phyloP scores from a whole-genome alignment of 164 flowering plant species.

The Paratinospora sagittata region DNA sequence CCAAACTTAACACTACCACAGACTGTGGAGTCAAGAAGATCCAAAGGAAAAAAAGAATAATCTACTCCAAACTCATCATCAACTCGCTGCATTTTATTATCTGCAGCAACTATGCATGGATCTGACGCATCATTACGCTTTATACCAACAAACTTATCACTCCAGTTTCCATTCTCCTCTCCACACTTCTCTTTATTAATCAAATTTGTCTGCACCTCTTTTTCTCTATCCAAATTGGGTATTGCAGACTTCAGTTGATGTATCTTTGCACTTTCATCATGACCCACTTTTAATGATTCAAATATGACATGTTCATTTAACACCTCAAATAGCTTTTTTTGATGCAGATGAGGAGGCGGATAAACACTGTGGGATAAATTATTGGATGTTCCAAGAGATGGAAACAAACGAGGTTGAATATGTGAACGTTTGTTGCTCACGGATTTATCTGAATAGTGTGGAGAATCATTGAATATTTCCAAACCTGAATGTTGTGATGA shows the following conservation, averaged over 20 bases:
- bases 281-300: constrained; percentile 12
- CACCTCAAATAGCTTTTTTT: constrained; percentile 21
- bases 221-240: constrained; percentile 17
- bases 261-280: constrained; percentile 22
- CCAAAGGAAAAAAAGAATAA: constrained; percentile 17
- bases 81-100: constrained; percentile 19
- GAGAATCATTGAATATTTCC: constrained; percentile 23
- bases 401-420: constrained; percentile 17
- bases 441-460: constrained; percentile 15
- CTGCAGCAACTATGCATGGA: constrained; percentile 11
- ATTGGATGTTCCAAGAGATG: constrained; percentile 13
- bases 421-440: constrained; percentile 18
- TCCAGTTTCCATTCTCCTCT: constrained; percentile 21
- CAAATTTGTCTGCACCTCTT: constrained; percentile 21
- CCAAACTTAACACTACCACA: constrained; percentile 16
- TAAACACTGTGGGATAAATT: constrained; percentile 9
- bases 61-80: constrained; percentile 21
- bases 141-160: constrained; percentile 14
- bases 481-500: constrained; percentile 24
- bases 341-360: constrained; percentile 19
- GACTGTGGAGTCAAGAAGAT: constrained; percentile 15
- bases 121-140: constrained; percentile 11
- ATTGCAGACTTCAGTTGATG: constrained; percentile 19
- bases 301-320: constrained; percentile 20
- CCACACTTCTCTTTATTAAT: constrained; percentile 10